These are phyloP conservation scores for Tanozyma kutaoensis DNA, from an alignment of 805 yeast genomes.

Conservation along the genomic window DNA sequence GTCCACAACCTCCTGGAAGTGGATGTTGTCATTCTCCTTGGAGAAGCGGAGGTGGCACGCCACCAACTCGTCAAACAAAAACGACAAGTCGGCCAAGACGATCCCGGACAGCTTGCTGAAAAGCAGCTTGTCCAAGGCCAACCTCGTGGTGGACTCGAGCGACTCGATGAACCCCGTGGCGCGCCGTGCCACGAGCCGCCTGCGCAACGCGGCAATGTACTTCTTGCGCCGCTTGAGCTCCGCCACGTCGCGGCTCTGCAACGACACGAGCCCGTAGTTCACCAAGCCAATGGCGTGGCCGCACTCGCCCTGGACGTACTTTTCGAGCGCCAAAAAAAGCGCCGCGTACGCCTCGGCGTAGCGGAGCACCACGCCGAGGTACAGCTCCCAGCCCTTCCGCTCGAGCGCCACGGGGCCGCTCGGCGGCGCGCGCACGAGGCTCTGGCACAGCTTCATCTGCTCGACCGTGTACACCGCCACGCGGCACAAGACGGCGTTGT, in stretches of 20 bases:
- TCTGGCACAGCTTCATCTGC: conserved; percentile 14
- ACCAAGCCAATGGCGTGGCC: conserved; percentile 36
- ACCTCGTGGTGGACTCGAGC: conserved; percentile 19
- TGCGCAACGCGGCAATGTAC: conserved; percentile 9
- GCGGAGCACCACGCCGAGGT: conserved; percentile 15
- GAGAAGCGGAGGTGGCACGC: conserved; percentile 25
- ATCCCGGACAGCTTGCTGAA: conserved; percentile 21
- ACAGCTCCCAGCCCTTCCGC: conserved; percentile 13
- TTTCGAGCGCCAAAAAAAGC: conserved; percentile 28
- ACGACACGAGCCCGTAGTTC: conserved; percentile 18
- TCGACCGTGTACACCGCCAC: conserved; percentile 27
- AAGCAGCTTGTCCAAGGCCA: conserved; percentile 19
- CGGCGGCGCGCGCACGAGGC: conserved; percentile 6
- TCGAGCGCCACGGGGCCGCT: conserved; percentile 2
- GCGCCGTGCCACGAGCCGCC: conserved; percentile 13
- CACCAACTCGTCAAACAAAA: conserved; percentile 27
- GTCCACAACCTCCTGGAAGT: too few relatives aligned
- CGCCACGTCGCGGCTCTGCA: conserved; percentile 17
- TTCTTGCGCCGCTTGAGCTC: conserved; percentile 4
- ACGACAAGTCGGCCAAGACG: conserved; percentile 20
- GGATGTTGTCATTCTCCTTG: conserved; percentile 27
- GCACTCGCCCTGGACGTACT: conserved; percentile 28
- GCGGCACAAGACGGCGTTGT: conserved; percentile 20
- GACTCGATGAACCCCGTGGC: conserved; percentile 18
- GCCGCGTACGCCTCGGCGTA: conserved; percentile 31